Evolutionary conservation across 2,329 filamentous ascomycete genomes (phyloP).

Genomic region (Talaromyces sp.): DNA sequence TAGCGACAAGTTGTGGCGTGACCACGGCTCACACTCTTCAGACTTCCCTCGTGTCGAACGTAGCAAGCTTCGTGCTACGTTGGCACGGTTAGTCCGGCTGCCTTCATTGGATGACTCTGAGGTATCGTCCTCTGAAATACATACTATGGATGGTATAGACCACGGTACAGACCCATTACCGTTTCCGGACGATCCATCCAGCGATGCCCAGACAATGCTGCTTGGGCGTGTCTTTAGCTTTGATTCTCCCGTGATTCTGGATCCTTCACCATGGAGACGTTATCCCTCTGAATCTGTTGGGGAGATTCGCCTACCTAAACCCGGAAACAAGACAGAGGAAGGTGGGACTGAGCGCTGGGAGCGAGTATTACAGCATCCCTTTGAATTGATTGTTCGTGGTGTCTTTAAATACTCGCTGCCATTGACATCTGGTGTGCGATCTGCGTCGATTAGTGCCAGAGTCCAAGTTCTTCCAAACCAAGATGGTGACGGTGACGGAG

Average conservation of each 20-base stretch:
- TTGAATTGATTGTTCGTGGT: constrained; percentile 87
- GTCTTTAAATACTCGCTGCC: constrained; percentile 76
- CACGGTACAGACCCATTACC: constrained; percentile 59
- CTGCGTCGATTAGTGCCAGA: constrained; percentile 44
- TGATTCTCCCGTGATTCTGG: constrained; percentile 82
- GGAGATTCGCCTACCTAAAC: constrained; percentile 73
- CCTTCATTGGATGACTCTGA: constrained; percentile 14
- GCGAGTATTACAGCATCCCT: constrained; percentile 81
- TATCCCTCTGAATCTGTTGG: constrained; percentile 68
- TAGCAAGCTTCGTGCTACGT: constrained; percentile 30
- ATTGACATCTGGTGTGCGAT: constrained; percentile 51
- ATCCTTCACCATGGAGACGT: constrained; percentile 80
- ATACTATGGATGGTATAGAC: constrained; percentile 40
- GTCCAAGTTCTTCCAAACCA: constrained; percentile 36
- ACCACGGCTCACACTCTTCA: constrained; percentile 25
- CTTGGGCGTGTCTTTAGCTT: constrained; percentile 85
- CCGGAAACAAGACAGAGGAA: constrained; percentile 79
- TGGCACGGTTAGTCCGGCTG: constrained; percentile 27
- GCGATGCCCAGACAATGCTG: constrained; percentile 72
- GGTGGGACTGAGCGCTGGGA: constrained; percentile 86
- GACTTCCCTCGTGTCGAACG: constrained; percentile 29
- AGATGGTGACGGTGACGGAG: constrained; percentile 18
- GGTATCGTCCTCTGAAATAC: constrained; percentile 17
- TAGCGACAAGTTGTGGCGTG: constrained; percentile 44
- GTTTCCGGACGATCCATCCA: constrained; percentile 49